These are phyloP conservation scores for Colletotrichum siamense DNA, from an alignment of 2,329 filamentous ascomycete species.

Conservation along the genomic window DNA sequence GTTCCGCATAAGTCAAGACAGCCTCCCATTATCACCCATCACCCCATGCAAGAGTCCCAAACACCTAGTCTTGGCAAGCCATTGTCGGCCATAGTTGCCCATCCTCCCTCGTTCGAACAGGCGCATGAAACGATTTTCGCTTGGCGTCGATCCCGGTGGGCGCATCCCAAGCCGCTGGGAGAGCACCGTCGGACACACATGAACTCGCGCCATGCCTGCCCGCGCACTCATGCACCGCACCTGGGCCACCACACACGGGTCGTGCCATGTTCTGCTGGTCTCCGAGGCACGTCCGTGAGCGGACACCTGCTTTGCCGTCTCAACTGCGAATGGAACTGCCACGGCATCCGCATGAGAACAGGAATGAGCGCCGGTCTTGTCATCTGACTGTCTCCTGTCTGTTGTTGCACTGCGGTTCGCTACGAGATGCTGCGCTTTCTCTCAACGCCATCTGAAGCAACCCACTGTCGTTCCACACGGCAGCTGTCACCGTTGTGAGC, in stretches of 20 bases:
- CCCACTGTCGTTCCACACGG: not conserved
- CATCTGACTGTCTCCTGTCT: constrained; percentile 12
- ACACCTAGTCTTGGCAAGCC: not conserved
- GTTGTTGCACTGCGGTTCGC: not conserved
- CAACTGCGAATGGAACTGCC: not conserved
- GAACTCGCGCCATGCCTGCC: not conserved
- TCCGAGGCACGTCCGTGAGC: not conserved
- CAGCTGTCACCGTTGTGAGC: not conserved
- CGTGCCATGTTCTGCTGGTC: not conserved
- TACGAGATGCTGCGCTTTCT: not conserved
- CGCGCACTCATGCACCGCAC: not conserved
- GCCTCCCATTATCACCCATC: not conserved
- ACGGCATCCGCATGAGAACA: not conserved
- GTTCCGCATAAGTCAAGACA: not conserved
- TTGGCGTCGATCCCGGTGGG: not conserved
- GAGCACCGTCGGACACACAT: not conserved
- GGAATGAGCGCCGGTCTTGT: not conserved
- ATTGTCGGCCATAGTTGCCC: not conserved
- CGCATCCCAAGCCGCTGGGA: not conserved
- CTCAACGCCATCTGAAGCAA: constrained; percentile 12
- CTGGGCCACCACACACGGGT: not conserved
- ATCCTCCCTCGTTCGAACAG: not conserved
- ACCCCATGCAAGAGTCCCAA: not conserved
- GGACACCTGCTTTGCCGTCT: not conserved
- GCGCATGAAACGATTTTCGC: constrained; percentile 5